Evolutionary conservation across 495 filamentous ascomycete species (phyloP), one percentile per base, ranked within the genome.

Genomic region (Letharia lupina): DNA sequence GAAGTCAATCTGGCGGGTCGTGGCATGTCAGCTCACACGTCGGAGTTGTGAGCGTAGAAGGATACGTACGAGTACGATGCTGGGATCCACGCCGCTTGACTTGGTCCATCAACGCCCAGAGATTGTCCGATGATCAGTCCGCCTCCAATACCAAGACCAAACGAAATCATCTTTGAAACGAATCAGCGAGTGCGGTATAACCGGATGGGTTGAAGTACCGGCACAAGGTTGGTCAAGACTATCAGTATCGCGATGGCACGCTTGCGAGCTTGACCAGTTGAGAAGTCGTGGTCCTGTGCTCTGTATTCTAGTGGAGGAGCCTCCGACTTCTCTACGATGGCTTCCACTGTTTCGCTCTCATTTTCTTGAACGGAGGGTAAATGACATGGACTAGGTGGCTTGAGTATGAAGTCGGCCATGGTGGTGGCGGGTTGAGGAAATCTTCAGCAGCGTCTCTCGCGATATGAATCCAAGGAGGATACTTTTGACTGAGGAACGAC

Each of bases 11-110:
- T 62, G 13, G 18, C 11, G 12, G 11, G 20, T 12, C 20, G 10
- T 23, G 5, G 5, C 10, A 60, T 5, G 37, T 45, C 45, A 66
- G 35, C 28, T 41, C 12, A 1, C 8, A 33, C 28, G 9, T 4
- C 10, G 11, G 18, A 7, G 6, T 15, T 35, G 0, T 15, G 8
- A 2, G 10, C 4, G 5, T n/a, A 18, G 80, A 72, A 4, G 81
- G 64, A 5, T 2, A 79, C 82, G 1, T 82, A 65, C 35, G 73
- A 70, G 54, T 76, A 76, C 16, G 72, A 76, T 45, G 74, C 74
- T 16, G 69, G 68, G 41, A 75, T 66, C 74, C 72, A 76, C 20
- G 69, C 68, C 23, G 72, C 67, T 31, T 71, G 57, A 31, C 70
- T 68, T 23, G 64, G 65, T 42, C 18, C 63, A 40, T 66, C 60